phyloP scores from a whole-genome alignment of 805 yeast species.

The Kuraishia cidri region DNA sequence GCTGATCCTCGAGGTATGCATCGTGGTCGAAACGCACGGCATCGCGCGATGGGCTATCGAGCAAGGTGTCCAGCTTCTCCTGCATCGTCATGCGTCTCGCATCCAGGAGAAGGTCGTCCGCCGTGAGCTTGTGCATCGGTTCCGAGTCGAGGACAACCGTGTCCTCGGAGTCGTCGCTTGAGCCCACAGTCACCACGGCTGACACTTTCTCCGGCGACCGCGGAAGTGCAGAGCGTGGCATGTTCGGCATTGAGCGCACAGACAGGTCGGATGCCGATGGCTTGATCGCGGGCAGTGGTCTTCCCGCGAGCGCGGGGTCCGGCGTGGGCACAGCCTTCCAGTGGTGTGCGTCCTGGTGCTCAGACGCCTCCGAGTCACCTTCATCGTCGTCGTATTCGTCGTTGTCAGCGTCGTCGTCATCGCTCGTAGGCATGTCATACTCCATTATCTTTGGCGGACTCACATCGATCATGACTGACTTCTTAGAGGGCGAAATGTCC shows the following conservation, averaged over 20 bases:
- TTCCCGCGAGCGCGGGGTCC: slow-evolving; percentile 8
- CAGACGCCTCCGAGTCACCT: slow-evolving; percentile 4
- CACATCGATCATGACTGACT: slow-evolving; percentile 26
- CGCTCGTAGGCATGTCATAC: slow-evolving; percentile 17
- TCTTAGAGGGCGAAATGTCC: slow-evolving; percentile 22
- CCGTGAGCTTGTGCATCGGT: slow-evolving; percentile 9
- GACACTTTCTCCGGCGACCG: slow-evolving; percentile 16
- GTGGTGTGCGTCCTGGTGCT: slow-evolving; percentile 10
- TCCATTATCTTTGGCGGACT: slow-evolving; percentile 28
- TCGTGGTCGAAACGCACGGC: slow-evolving; percentile 16
- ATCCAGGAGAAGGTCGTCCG: slow-evolving; percentile 13
- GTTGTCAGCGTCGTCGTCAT: slow-evolving; percentile 7
- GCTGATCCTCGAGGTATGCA: slow-evolving; percentile 14
- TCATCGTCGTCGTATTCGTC: slow-evolving; percentile 6
- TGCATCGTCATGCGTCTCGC: slow-evolving; percentile 23
- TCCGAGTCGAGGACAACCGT: slow-evolving; percentile 13
- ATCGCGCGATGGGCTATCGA: slow-evolving; percentile 13
- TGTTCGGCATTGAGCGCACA: slow-evolving; percentile 21
- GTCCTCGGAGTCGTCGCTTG: slow-evolving; percentile 21
- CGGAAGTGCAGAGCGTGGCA: slow-evolving; percentile 9
- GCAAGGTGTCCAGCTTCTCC: slow-evolving; percentile 34
- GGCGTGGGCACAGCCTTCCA: slow-evolving; percentile 17
- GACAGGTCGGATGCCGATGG: slow-evolving; percentile 23
- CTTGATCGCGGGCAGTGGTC: slow-evolving; percentile 25
- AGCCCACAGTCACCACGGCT: slow-evolving; percentile 9